Conservation (phyloP, 768 basidiomycete genomes). For the Epithele typhae region DNA sequence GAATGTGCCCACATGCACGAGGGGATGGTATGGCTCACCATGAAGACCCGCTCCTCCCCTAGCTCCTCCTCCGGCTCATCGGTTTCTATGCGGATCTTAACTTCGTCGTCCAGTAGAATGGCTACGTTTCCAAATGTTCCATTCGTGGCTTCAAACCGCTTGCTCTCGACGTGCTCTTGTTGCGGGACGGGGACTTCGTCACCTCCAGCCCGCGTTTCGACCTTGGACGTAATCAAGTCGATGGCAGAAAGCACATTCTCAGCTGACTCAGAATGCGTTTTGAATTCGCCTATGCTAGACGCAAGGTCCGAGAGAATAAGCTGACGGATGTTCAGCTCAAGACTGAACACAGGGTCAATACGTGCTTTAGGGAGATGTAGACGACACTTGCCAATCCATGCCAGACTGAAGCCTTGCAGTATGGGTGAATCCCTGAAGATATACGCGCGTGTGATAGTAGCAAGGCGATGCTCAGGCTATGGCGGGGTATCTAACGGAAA, state of each 20-base stretch:
- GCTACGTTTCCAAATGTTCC: neutral
- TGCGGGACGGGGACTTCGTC: too few species aligned
- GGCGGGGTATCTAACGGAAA: too few species aligned
- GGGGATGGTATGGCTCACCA: slow-evolving; percentile 44
- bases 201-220: slow-evolving; percentile 34
- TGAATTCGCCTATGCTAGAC: slow-evolving; percentile 43
- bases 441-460: too few species aligned
- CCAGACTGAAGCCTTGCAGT: too few species aligned
- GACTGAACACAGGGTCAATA: slow-evolving; percentile 34
- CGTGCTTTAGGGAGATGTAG: too few species aligned
- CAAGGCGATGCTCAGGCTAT: too few species aligned
- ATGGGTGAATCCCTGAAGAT: too few species aligned
- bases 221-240: slow-evolving; percentile 58
- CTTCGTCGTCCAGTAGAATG: too few species aligned
- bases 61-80: slow-evolving; percentile 12
- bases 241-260: slow-evolving; percentile 42
- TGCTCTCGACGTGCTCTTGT: too few species aligned
- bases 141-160: too few species aligned
- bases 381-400: too few species aligned
- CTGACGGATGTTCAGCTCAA: slow-evolving; percentile 77
- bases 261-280: slow-evolving; percentile 29
- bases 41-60: slow-evolving; percentile 41
- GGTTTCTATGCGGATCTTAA: too few species aligned
- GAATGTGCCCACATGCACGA: neutral
- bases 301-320: slow-evolving; percentile 74